Base-by-base conservation (phyloP, 371 early-diverging fungal species). In the Mortierella sp. region DNA sequence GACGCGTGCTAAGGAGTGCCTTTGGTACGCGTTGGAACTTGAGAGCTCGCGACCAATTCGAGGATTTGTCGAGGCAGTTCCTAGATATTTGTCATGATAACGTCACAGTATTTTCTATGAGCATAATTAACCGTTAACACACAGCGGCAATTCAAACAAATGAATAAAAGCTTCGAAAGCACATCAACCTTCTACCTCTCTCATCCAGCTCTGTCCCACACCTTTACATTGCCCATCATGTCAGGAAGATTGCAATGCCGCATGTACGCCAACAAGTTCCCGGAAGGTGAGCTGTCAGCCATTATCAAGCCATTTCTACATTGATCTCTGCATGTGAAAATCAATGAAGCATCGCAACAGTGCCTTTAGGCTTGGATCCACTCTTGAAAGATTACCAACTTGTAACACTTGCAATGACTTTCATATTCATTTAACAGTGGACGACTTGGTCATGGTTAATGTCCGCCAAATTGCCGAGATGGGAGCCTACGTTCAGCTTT, bases 361-460 rank as follows among this genome's bases (percentile, higher is more conserved):
- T 7, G 10, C 5, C 45, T 45, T n/a, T 19, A 17, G 19, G 15
- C 43, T 42, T 42, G 43, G 43, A 42, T 42, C 43, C 43, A 42
- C 43, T 42, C 15, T 42, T 42, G n/a, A 15, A 45, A 15, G n/a
- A 45, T 45, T n/a, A 45, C 45, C 45, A 45, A 45, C 45, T n/a
- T 2, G 45, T 6, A 17, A 1, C 19, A 45, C 45, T 45, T 45
- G n/a, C 45, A 15, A 45, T 45, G 45, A 45, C n/a, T 45, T 7
- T 45, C 45, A 22, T 45, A 3, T 45, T 45, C 45, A 45, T 19
- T 45, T 45, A 7, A 45, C 35, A 76, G 96, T 96, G 64, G 99
- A 99, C 68, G 97, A 98, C 75, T 91, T 98, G 64, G 99, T 99
- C 70, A 97, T 99, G 94, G 99, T 97, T 72, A 98, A 95, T 82